Conservation (phyloP, 1,284 basidiomycete species). For the Rhodotorula mucilaginosa region DNA sequence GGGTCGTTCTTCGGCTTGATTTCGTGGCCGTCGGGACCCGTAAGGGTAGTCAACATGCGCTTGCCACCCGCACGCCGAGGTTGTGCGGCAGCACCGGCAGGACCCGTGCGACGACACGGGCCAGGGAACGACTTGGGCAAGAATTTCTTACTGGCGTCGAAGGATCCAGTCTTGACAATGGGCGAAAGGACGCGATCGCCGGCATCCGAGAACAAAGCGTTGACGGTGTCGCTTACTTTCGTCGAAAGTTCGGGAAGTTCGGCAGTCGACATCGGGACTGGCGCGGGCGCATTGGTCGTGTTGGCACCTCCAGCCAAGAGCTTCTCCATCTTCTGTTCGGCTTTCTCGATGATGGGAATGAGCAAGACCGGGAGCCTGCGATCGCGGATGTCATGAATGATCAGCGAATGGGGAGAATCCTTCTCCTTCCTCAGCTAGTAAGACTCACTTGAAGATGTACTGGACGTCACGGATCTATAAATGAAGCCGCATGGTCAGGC, state of each 20-base stretch:
- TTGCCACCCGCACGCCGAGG: not conserved
- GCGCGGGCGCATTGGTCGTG: too few species aligned
- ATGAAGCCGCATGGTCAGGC: not conserved
- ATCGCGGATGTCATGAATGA: too few species aligned
- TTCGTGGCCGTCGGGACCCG: not conserved
- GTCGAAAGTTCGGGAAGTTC: too few species aligned
- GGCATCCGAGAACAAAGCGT: not conserved
- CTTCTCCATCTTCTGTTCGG: slow-evolving; percentile 4
- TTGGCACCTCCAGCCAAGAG: not conserved
- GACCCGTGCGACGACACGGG: too few species aligned
- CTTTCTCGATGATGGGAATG: slow-evolving; percentile 1
- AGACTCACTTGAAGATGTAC: slow-evolving; percentile 15
- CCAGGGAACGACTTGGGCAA: too few species aligned
- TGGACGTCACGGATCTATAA: slow-evolving; percentile 13
- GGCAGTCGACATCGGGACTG: too few species aligned
- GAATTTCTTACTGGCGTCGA: too few species aligned
- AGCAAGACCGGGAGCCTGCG: slow-evolving; percentile 5
- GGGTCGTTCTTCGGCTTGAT: not conserved
- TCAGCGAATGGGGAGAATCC: not conserved
- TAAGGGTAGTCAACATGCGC: not conserved
- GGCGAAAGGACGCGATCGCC: too few species aligned
- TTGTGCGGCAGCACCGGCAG: too few species aligned
- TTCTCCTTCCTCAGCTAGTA: not conserved
- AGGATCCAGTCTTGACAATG: too few species aligned
- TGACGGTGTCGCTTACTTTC: not conserved